These are phyloP conservation scores for Pilatotrama ljubarskyi DNA, from an alignment of 768 basidiomycete genomes.

Conservation along the genomic window DNA sequence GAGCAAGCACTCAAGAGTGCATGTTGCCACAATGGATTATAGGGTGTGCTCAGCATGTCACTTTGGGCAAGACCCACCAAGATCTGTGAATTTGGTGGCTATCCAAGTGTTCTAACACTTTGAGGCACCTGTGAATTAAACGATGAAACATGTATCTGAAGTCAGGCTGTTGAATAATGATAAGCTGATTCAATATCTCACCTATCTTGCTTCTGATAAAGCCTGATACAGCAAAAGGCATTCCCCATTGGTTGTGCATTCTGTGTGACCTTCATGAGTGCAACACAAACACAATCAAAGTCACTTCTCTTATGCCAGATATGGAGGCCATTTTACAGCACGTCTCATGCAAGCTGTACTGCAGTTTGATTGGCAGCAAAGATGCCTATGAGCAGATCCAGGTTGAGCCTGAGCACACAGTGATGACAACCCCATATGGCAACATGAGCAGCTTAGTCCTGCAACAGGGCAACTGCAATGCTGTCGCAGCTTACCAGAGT, in stretches of 20 bases:
- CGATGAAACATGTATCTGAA: constrained; percentile 33
- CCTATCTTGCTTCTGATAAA: constrained; percentile 39
- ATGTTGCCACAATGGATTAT: no score
- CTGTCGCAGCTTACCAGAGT: constrained; percentile 31
- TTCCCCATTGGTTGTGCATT: constrained; percentile 7
- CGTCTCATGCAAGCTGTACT: constrained; percentile 16
- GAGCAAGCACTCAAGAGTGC: no score
- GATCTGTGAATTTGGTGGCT: no score
- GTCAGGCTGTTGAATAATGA: constrained; percentile 34
- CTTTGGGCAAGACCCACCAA: no score
- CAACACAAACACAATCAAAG: constrained; percentile 29
- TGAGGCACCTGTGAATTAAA: constrained; percentile 26
- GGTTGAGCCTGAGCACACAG: constrained; percentile 22
- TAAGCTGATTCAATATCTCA: constrained; percentile 27
- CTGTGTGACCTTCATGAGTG: constrained; percentile 18
- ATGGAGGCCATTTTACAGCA: constrained; percentile 26
- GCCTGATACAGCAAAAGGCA: constrained; percentile 9
- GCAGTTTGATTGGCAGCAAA: constrained; percentile 29
- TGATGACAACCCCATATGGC: constrained; percentile 31
- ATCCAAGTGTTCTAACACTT: constrained; percentile 37
- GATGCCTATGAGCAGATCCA: constrained; percentile 35
- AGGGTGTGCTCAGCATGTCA: no score
- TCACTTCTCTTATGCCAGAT: constrained; percentile 29
- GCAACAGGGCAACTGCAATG: constrained; percentile 36
- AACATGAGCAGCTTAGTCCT: constrained; percentile 33